phyloP scores from a whole-genome alignment of 2,329 filamentous ascomycete genomes.

The Aspergillus costaricaensis region DNA sequence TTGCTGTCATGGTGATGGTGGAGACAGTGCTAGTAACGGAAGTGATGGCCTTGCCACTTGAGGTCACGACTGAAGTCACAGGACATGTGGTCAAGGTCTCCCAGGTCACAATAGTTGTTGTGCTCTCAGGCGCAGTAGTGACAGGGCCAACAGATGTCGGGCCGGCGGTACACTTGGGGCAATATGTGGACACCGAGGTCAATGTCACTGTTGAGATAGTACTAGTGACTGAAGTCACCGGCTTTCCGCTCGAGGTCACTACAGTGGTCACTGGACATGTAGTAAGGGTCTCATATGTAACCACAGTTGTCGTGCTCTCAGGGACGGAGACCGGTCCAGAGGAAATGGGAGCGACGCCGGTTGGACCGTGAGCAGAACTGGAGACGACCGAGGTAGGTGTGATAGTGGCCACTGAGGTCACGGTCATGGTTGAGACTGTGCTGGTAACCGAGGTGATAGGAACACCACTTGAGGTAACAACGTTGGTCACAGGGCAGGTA shows the following conservation, averaged over 20 bases:
- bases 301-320: constrained; percentile 7
- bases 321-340: neutral
- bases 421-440: constrained; percentile 12
- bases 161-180: constrained; percentile 7
- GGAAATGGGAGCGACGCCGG: neutral
- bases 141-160: constrained; percentile 13
- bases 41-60: constrained; percentile 53
- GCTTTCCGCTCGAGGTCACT: constrained; percentile 49
- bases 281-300: constrained; percentile 32
- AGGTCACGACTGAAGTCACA: constrained; percentile 40
- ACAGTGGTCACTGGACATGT: constrained; percentile 37
- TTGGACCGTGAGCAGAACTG: neutral
- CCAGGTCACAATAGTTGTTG: constrained; percentile 29
- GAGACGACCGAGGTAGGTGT: constrained; percentile 1
- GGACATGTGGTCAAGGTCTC: constrained; percentile 37
- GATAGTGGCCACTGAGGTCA: constrained; percentile 12
- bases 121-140: constrained; percentile 3
- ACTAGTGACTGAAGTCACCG: constrained; percentile 56
- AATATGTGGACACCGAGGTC: constrained; percentile 25
- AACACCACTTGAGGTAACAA: constrained; percentile 10
- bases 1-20: constrained; percentile 42
- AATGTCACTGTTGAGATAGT: constrained; percentile 57
- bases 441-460: constrained; percentile 12
- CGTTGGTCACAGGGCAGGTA: constrained; percentile 15
- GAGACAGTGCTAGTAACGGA: constrained; percentile 61